A percentile compares a stretch with the other conserved stretches of the same genome.
These are phyloP conservation scores for Leucocoprinus sp. DNA, from an alignment of 768 basidiomycete genomes.

Conservation along the genomic window DNA sequence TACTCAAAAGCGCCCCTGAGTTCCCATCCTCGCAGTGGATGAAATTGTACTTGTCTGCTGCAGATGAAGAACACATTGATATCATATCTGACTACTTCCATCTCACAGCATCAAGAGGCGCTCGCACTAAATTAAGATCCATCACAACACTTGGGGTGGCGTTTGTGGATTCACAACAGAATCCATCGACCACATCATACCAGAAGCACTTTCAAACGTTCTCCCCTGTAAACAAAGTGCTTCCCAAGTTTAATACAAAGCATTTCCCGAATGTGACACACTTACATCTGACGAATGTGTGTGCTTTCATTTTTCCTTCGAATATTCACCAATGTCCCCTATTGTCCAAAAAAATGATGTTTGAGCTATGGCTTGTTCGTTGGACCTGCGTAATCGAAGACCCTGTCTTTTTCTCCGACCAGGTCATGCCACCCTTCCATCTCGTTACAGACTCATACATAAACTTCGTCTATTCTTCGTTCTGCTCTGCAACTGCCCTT, in stretches of 20 bases:
- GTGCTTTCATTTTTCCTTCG: background rate
- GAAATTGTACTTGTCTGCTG: background rate
- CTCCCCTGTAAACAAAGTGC: background rate
- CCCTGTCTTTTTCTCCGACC: background rate
- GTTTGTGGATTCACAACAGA: background rate
- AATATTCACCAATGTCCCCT: too few relatives aligned
- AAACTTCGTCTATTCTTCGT: background rate
- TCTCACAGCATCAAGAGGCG: background rate
- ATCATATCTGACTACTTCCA: background rate
- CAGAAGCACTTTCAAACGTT: too few relatives aligned
- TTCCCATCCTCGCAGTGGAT: background rate
- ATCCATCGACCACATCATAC: background rate
- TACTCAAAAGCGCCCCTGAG: background rate
- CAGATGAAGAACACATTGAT: background rate
- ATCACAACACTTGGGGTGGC: background rate
- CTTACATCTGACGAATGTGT: slow-evolving; percentile 2
- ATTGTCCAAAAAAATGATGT: background rate
- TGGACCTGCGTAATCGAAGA: slow-evolving; percentile 1
- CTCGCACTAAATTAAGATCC: background rate
- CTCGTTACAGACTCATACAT: background rate
- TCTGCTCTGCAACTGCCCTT: background rate
- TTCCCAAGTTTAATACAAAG: background rate
- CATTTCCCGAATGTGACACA: background rate
- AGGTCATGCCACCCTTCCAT: background rate
- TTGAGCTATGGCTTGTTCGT: background rate